A percentile compares a stretch with the other conserved stretches of the same genome.
Conservation (phyloP, 768 basidiomycete genomes). For the Botryobasidium botryosum region DNA sequence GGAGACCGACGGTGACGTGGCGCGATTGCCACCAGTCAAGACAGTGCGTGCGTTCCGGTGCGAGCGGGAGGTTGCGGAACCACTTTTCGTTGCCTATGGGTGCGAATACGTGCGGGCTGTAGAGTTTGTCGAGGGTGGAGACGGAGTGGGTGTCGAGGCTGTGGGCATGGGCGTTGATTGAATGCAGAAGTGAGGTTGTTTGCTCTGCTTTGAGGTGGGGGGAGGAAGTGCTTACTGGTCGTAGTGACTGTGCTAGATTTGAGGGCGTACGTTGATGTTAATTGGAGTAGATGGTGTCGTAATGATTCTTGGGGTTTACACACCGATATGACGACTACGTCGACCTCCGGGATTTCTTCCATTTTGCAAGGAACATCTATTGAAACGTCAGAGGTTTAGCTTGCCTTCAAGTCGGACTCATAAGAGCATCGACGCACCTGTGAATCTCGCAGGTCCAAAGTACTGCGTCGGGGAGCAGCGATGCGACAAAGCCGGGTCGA, state of each 20-base stretch:
- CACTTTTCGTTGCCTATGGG: conserved; percentile 22
- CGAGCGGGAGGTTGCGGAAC: conserved; percentile 15
- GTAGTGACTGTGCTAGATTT: conserved; percentile 9
- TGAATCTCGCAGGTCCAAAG: conserved; percentile 32
- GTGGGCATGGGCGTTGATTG: background rate
- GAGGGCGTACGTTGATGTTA: background rate
- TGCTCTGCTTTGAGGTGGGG: background rate
- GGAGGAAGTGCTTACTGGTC: conserved; percentile 8
- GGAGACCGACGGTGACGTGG: conserved; percentile 14
- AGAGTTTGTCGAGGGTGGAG: conserved; percentile 12
- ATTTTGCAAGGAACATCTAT: conserved; percentile 17
- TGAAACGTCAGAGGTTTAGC: background rate
- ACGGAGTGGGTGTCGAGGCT: conserved; percentile 16
- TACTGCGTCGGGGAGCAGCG: conserved; percentile 32
- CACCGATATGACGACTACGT: conserved; percentile 25
- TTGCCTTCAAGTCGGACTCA: background rate
- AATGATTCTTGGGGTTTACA: conserved; percentile 5
- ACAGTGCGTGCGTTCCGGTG: conserved; percentile 18
- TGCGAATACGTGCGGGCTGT: conserved; percentile 20
- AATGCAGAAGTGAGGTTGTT: too few species aligned
- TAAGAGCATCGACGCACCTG: conserved; percentile 16
- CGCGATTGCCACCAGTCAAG: conserved; percentile 27
- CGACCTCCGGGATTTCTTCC: conserved; percentile 24
- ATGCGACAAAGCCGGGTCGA: conserved; percentile 34
- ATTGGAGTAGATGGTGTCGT: background rate